phyloP scores from a whole-genome alignment of 495 filamentous ascomycete genomes.

The Penicillium waksmanii region DNA sequence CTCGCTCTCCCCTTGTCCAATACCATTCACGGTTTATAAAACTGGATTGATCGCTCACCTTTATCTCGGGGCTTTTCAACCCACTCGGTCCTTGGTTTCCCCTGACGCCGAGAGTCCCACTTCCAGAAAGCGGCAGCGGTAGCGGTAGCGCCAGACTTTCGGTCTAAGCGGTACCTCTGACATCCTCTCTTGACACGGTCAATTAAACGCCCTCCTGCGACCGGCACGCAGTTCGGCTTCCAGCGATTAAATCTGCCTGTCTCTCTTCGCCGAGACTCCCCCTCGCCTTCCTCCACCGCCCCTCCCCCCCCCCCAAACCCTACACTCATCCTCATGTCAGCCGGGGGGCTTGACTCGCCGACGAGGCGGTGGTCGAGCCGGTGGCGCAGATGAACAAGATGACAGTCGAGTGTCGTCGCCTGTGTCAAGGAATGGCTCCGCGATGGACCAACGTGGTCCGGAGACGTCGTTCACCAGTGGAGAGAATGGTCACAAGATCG shows the following conservation, averaged over 20 bases:
- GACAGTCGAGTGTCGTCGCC: slow-evolving; percentile 74
- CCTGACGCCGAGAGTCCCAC: slow-evolving; percentile 39
- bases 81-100: slow-evolving; percentile 35
- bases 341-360: slow-evolving; percentile 75
- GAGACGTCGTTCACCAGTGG: slow-evolving; percentile 91
- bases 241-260: slow-evolving; percentile 7
- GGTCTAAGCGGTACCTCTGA: slow-evolving; percentile 33
- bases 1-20: not conserved
- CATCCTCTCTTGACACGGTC: slow-evolving; percentile 22
- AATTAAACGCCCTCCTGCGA: slow-evolving; percentile 29
- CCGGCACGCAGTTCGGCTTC: slow-evolving; percentile 35
- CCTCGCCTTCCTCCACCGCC: slow-evolving; percentile 7
- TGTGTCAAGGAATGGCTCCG: slow-evolving; percentile 58
- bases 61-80: slow-evolving; percentile 13
- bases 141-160: slow-evolving; percentile 30
- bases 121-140: slow-evolving; percentile 26
- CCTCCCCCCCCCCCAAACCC: slow-evolving; percentile 21
- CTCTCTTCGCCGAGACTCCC: slow-evolving; percentile 14
- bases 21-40: not conserved
- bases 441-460: slow-evolving; percentile 67
- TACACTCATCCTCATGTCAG: slow-evolving; percentile 56
- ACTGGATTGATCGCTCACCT: not conserved
- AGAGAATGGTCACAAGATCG: slow-evolving; percentile 98
- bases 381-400: slow-evolving; percentile 58
- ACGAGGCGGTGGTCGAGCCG: slow-evolving; percentile 69